Evolutionary conservation across 2,329 filamentous ascomycete species (phyloP).

Genomic region (Aspergillus tanneri): DNA sequence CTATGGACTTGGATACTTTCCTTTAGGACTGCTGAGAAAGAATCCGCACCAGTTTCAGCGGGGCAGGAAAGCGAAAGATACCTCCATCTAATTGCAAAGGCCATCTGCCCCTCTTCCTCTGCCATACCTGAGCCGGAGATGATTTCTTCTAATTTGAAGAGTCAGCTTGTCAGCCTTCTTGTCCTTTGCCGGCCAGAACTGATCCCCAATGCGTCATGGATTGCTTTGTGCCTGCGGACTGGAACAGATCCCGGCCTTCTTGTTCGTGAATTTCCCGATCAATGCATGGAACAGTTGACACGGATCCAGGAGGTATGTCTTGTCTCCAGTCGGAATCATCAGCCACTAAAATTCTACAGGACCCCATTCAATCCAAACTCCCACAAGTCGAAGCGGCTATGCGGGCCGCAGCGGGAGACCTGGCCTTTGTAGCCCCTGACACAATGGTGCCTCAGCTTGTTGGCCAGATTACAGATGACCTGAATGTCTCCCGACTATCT

Average conservation of each 20-base stretch:
- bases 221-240: slow-evolving; percentile 77
- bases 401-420: slow-evolving; percentile 80
- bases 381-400: slow-evolving; percentile 62
- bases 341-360: slow-evolving; percentile 20
- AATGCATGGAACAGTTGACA: slow-evolving; percentile 68
- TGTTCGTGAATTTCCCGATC: slow-evolving; percentile 61
- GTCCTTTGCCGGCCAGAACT: slow-evolving; percentile 76
- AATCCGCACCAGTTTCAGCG: slow-evolving; percentile 65
- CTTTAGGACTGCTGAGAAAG: slow-evolving; percentile 70
- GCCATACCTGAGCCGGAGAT: slow-evolving; percentile 26
- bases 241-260: slow-evolving; percentile 80
- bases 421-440: slow-evolving; percentile 90
- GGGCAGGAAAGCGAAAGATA: slow-evolving; percentile 62
- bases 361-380: slow-evolving; percentile 37
- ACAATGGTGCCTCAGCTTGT: slow-evolving; percentile 74
- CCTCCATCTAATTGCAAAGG: slow-evolving; percentile 58
- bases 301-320: slow-evolving; percentile 55
- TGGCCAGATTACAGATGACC: slow-evolving; percentile 68
- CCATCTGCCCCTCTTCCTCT: slow-evolving; percentile 39
- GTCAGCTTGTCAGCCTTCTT: slow-evolving; percentile 73
- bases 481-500: slow-evolving; percentile 67
- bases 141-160: slow-evolving; percentile 56
- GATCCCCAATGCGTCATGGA: slow-evolving; percentile 80
- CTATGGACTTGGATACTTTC: slow-evolving; percentile 77
- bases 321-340: neutral